Evolutionary conservation across 257 asterid genomes (phyloP).

Genomic region (Gynochthodes officinalis): DNA sequence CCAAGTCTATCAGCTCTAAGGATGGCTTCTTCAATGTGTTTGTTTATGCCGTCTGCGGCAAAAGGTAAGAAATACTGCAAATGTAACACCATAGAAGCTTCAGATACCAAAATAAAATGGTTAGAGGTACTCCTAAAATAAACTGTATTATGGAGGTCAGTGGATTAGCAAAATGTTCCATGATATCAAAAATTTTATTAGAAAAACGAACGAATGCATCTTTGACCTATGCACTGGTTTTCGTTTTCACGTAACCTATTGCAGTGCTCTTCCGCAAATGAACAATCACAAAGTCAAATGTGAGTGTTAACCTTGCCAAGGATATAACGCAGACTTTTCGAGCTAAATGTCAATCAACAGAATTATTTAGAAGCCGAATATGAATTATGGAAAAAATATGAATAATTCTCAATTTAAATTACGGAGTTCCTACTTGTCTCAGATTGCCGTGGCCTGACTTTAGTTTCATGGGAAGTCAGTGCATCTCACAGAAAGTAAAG

Average conservation of each 20-base stretch:
- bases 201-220: not conserved
- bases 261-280: not conserved
- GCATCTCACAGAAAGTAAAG: not conserved
- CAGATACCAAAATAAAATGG: conserved; percentile 5
- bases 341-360: not conserved
- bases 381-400: too few relatives aligned
- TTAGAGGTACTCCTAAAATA: not conserved
- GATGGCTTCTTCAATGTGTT: conserved; percentile 85
- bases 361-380: too few relatives aligned
- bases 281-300: not conserved
- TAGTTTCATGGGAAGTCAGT: not conserved
- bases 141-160: not conserved
- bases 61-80: conserved; percentile 95
- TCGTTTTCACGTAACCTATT: not conserved
- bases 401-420: too few relatives aligned
- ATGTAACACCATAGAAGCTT: conserved; percentile 18
- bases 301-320: not conserved
- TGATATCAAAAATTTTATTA: not conserved
- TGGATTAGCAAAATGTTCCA: not conserved
- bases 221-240: not conserved
- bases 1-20: conserved; percentile 87
- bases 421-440: too few relatives aligned
- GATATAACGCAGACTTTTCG: not conserved
- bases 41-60: conserved; percentile 81
- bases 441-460: not conserved